Conservation (phyloP, 768 basidiomycete genomes). For the Calocybe gangraenosa region DNA sequence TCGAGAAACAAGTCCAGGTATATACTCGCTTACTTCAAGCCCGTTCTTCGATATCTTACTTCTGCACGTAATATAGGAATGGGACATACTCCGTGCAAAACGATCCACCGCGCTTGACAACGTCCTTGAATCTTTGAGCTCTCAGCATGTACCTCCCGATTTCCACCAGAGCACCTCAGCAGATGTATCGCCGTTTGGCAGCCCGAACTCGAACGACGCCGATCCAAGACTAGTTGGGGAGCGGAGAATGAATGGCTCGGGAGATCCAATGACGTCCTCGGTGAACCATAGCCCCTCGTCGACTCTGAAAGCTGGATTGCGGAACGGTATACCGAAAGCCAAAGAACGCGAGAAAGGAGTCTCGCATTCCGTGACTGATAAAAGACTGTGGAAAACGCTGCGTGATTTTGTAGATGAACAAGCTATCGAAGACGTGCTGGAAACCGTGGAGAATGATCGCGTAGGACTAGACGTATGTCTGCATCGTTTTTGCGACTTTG, state of each 20-base stretch:
- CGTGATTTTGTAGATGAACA: slow-evolving; percentile 85
- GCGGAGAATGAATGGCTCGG: slow-evolving; percentile 15
- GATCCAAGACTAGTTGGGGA: slow-evolving; percentile 15
- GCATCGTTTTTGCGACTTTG: neutral
- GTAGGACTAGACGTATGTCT: slow-evolving; percentile 62
- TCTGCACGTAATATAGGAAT: slow-evolving; percentile 42
- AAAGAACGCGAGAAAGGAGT: slow-evolving; percentile 20
- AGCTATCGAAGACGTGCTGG: slow-evolving; percentile 72
- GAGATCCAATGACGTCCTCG: slow-evolving; percentile 10
- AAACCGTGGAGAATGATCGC: slow-evolving; percentile 69
- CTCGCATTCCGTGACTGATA: slow-evolving; percentile 30
- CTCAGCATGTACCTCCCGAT: slow-evolving; percentile 71
- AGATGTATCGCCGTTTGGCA: slow-evolving; percentile 77
- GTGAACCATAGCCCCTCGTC: slow-evolving; percentile 37
- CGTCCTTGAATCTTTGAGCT: slow-evolving; percentile 68
- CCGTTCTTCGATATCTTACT: too few species aligned
- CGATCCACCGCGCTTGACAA: slow-evolving; percentile 60
- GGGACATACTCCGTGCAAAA: slow-evolving; percentile 62
- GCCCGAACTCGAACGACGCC: slow-evolving; percentile 55
- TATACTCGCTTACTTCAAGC: too few species aligned
- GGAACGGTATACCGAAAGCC: slow-evolving; percentile 10
- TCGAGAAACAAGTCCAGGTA: slow-evolving; percentile 62
- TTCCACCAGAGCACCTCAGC: slow-evolving; percentile 60
- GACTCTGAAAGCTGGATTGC: slow-evolving; percentile 27
- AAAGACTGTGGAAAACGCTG: slow-evolving; percentile 72